Evolutionary conservation across 176 grass and related monocot species (phyloP), one percentile per base, ranked within the genome.

Genomic region (Tillandsia fasciculata): DNA sequence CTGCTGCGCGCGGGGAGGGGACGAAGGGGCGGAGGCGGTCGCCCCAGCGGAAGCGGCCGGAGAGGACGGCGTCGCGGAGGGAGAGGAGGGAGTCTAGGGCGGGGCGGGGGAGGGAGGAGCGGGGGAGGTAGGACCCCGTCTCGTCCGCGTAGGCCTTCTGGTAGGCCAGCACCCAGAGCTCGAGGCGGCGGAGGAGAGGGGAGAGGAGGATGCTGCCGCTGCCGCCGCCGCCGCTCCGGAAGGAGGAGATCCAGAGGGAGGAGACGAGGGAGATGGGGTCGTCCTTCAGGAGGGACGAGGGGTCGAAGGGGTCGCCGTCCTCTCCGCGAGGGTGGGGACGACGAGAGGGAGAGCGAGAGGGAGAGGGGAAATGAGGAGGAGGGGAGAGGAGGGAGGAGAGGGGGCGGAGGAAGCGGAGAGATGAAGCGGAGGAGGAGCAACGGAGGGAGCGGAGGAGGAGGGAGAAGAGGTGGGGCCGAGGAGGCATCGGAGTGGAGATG

Each of bases 161-260:
- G 81, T 97, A 97, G 12, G 93, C 89, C 26, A 97, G 88, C 50
- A 92, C 86, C 93, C 93, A 97, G 28, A 97, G 77, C 82, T 97
- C 89, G 68, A 97, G 86, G 65, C 86, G 93, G 23, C 81, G 82
- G 27, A 96, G 84, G 79, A 79, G 82, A 12, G 89, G 86, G 12
- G 83, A 74, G 67, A 97, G 79, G 26, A 68, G 59, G 57, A 79
- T 77, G 17, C 81, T 76, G 47, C 85, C 50, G 66, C 70, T 63
- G 47, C 82, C 52, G 67, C 66, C 52, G 53, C 69, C 48, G 49
- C 81, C 53, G 49, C 81, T 67, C 74, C 83, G 89, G 73, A 92
- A 97, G 83, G 79, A 87, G 68, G 90, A 87, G 54, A 90, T 73
- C 86, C 89, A 90, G 26, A 92, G 77, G 18, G 93, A 85, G 4